These are phyloP conservation scores for Talaromyces proteolyticus DNA, from an alignment of 495 filamentous ascomycete species.

Conservation along the genomic window DNA sequence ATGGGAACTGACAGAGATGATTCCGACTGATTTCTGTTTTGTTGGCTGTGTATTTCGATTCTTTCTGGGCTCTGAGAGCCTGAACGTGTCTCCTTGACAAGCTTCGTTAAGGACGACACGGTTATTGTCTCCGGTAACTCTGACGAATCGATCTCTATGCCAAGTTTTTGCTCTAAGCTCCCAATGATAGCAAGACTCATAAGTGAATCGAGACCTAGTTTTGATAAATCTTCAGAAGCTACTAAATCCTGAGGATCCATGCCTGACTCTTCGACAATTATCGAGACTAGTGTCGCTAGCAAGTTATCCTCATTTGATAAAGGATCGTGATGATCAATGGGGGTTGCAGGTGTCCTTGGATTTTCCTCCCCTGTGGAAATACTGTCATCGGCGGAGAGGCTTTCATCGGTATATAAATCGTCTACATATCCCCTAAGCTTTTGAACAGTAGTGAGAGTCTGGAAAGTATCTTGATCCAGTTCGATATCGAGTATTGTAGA, in stretches of 20 bases:
- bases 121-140: background rate
- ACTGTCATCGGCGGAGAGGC: background rate
- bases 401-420: background rate
- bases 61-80: conserved; percentile 18
- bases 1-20: background rate
- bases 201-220: conserved; percentile 46
- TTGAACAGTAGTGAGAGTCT: conserved; percentile 37
- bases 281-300: conserved; percentile 60
- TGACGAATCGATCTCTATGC: conserved; percentile 17
- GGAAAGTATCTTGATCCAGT: conserved; percentile 12
- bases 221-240: conserved; percentile 25
- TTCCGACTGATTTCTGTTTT: conserved; percentile 21
- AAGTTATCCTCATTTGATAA: background rate
- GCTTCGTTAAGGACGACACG: background rate
- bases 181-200: conserved; percentile 33
- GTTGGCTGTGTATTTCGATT: conserved; percentile 35
- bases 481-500: conserved; percentile 29
- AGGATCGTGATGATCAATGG: background rate
- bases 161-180: conserved; percentile 28
- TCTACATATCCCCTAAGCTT: conserved; percentile 27
- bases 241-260: conserved; percentile 30
- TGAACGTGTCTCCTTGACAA: background rate
- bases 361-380: background rate
- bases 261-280: conserved; percentile 41
- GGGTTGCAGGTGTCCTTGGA: background rate